Conservation (phyloP, 352 stramenopile species). For the Elongisporangium undulatum region DNA sequence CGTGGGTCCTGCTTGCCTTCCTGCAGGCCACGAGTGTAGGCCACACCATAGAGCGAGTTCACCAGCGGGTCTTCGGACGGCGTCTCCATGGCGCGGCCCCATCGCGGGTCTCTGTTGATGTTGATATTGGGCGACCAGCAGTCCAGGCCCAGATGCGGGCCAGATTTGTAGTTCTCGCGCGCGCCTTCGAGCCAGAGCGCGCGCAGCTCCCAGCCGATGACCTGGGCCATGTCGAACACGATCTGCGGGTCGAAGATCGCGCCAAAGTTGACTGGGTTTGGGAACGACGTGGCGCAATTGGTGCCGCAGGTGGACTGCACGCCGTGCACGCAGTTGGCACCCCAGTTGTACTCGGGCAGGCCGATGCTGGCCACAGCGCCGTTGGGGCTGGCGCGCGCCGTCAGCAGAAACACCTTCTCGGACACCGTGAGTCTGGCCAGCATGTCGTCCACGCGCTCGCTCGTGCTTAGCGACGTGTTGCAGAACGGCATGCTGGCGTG, state of each 20-base stretch:
- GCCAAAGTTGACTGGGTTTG: conserved; percentile 86
- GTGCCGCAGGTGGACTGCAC: conserved; percentile 80
- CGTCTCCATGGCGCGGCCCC: conserved; percentile 92
- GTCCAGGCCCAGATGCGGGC: conserved; percentile 81
- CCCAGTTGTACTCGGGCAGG: conserved; percentile 92
- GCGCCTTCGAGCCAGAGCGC: conserved; percentile 77
- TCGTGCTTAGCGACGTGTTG: conserved; percentile 54
- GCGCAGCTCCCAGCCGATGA: conserved; percentile 83
- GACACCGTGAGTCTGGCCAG: conserved; percentile 57
- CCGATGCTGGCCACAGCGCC: conserved; percentile 76
- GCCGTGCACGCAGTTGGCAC: conserved; percentile 92
- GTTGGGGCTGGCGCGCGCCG: conserved; percentile 56
- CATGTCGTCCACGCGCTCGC: conserved; percentile 72
- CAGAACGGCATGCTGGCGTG: conserved; percentile 67
- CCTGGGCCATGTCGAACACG: conserved; percentile 79
- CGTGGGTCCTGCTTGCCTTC: no score
- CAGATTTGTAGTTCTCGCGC: conserved; percentile 53
- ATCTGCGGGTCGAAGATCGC: conserved; percentile 83
- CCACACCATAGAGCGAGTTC: conserved; percentile 87
- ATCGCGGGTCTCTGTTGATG: conserved; percentile 92
- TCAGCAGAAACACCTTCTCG: conserved; percentile 72
- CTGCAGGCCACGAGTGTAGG: conserved; percentile 89
- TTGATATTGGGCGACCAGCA: conserved; percentile 96
- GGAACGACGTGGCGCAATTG: conserved; percentile 88
- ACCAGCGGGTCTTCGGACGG: conserved; percentile 92